Evolutionary conservation across 306 rosid species (phyloP).

Genomic region (Vigna unguiculata): DNA sequence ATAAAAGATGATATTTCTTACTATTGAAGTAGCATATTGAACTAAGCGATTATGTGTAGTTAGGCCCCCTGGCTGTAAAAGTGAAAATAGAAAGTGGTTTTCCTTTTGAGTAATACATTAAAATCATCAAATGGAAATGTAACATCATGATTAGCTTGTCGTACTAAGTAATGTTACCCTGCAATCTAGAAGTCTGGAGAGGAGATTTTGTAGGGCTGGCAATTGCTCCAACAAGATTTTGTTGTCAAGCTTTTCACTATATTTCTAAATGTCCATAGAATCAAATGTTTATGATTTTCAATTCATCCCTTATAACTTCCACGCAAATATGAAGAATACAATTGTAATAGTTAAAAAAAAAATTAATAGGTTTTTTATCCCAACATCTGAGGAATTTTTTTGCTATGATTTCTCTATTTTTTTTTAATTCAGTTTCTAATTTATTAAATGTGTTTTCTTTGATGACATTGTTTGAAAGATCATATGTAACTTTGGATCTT

Average conservation of each 20-base stretch:
- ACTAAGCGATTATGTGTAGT: slow-evolving; percentile 67
- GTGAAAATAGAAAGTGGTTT: slow-evolving; percentile 8
- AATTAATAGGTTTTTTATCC: too few relatives aligned
- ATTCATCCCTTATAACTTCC: too few relatives aligned
- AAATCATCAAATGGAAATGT: not conserved
- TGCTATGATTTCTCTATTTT: too few relatives aligned
- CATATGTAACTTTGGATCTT: too few relatives aligned
- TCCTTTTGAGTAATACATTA: slow-evolving; percentile 2
- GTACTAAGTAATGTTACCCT: slow-evolving; percentile 57
- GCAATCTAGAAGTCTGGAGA: slow-evolving; percentile 80
- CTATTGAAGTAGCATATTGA: slow-evolving; percentile 76
- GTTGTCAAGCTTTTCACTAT: slow-evolving; percentile 60
- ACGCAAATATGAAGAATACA: too few relatives aligned
- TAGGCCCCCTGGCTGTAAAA: slow-evolving; percentile 78
- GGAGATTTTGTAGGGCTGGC: slow-evolving; percentile 82
- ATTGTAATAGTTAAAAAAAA: too few relatives aligned
- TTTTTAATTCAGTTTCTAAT: too few relatives aligned
- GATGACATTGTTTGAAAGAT: too few relatives aligned
- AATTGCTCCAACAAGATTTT: slow-evolving; percentile 75
- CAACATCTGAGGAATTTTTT: too few relatives aligned
- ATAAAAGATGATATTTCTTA: slow-evolving; percentile 45
- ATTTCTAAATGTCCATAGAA: slow-evolving; percentile 55
- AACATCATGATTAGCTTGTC: not conserved
- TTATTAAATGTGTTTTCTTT: too few relatives aligned
- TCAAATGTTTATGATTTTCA: too few relatives aligned